phyloP scores from a whole-genome alignment of 495 filamentous ascomycete genomes.

The Penicillium egyptiacum region DNA sequence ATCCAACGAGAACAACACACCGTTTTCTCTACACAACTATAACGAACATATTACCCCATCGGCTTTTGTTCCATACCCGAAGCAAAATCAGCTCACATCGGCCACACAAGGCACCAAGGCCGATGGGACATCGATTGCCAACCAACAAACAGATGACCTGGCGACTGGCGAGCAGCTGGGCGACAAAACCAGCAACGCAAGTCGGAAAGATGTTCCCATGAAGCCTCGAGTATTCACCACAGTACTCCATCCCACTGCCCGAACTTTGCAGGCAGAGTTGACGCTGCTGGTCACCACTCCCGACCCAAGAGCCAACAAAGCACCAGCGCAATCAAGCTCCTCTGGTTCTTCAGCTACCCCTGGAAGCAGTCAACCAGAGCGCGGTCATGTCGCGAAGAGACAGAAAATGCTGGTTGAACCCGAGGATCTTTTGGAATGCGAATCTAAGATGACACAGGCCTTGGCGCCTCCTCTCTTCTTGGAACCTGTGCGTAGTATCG shows the following conservation, averaged over 20 bases:
- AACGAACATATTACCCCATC: constrained; percentile 86
- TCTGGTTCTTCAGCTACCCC: constrained; percentile 66
- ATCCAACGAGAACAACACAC: constrained; percentile 61
- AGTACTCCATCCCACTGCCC: constrained; percentile 81
- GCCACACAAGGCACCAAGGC: constrained; percentile 40
- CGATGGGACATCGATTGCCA: constrained; percentile 12
- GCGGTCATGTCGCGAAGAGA: constrained; percentile 62
- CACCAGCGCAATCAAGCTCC: constrained; percentile 47
- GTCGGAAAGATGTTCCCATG: constrained; percentile 46
- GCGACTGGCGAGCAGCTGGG: constrained; percentile 37
- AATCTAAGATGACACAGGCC: constrained; percentile 66
- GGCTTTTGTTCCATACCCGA: constrained; percentile 76
- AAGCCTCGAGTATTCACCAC: constrained; percentile 71
- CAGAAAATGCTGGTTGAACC: constrained; percentile 77
- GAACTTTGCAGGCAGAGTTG: constrained; percentile 71
- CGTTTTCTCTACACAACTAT: constrained; percentile 88
- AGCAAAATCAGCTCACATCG: constrained; percentile 51
- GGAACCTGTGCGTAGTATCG: constrained; percentile 65
- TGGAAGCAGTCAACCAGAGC: constrained; percentile 50
- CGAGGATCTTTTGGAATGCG: constrained; percentile 67
- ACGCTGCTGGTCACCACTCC: constrained; percentile 73
- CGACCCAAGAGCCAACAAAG: constrained; percentile 49
- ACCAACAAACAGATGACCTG: constrained; percentile 25
- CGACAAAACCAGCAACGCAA: constrained; percentile 50
- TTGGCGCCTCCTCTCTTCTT: constrained; percentile 75